Conservation (phyloP, 169 alveolate genomes). For the Eimeria falciformis region DNA sequence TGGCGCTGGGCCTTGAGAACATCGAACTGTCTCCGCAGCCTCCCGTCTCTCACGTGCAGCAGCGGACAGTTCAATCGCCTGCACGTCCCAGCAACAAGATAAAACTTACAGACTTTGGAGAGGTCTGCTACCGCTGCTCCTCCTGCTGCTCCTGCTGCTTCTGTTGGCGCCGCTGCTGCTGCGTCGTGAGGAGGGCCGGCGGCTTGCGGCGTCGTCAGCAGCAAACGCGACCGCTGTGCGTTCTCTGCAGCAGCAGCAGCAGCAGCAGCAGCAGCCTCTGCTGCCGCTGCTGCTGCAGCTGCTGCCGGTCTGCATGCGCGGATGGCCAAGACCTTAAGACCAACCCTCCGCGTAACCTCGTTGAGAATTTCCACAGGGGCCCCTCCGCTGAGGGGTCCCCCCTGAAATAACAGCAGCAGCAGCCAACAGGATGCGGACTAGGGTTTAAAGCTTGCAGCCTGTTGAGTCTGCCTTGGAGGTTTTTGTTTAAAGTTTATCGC, state of each 20-base stretch:
- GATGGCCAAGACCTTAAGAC: slow-evolving; percentile 48
- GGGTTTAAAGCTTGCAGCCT: not conserved
- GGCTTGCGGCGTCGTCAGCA: not conserved
- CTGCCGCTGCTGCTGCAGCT: slow-evolving; percentile 52
- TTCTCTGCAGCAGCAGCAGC: slow-evolving; percentile 5
- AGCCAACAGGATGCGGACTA: not conserved
- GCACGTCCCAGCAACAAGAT: slow-evolving; percentile 43
- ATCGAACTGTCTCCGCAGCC: slow-evolving; percentile 57
- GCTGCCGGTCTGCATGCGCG: slow-evolving; percentile 50
- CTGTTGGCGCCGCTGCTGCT: not conserved
- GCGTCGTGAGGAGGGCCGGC: slow-evolving; percentile 28
- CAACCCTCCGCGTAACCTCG: slow-evolving; percentile 28
- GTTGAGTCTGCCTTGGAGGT: not conserved
- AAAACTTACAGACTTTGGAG: slow-evolving; percentile 42
- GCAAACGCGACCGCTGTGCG: slow-evolving; percentile 36
- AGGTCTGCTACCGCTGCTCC: not conserved
- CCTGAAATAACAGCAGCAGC: slow-evolving; percentile 46
- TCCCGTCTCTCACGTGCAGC: slow-evolving; percentile 42
- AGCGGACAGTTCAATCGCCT: slow-evolving; percentile 52
- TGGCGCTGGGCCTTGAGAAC: slow-evolving; percentile 55
- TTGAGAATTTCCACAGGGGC: not conserved
- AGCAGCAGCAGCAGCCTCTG: not conserved
- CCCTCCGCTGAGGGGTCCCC: not conserved
- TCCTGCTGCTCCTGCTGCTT: slow-evolving; percentile 6
- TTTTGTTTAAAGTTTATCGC: not conserved